Conservation (phyloP, 1,284 basidiomycete species). For the Cystodermella granulosa region DNA sequence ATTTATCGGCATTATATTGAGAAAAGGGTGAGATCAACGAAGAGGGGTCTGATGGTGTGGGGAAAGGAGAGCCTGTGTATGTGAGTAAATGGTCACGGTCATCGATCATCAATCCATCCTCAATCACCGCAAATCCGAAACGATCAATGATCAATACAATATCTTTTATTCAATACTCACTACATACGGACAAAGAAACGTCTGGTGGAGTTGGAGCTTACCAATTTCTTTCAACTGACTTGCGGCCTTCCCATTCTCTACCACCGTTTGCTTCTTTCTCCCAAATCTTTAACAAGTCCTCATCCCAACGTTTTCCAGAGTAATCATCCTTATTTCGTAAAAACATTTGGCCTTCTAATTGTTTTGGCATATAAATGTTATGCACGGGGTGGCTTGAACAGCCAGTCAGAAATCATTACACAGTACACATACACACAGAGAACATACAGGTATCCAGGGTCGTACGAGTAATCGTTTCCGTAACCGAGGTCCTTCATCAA, state of each 20-base stretch:
- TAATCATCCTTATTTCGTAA: slow-evolving; percentile 51
- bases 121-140: no score
- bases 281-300: slow-evolving; percentile 68
- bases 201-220: no score
- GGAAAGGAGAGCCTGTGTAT: no score
- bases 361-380: slow-evolving; percentile 56
- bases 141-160: no score
- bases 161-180: no score
- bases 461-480: slow-evolving; percentile 69
- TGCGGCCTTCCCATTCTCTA: slow-evolving; percentile 59
- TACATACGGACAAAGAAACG: no score
- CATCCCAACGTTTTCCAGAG: slow-evolving; percentile 66
- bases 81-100: no score
- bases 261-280: slow-evolving; percentile 63
- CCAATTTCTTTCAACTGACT: slow-evolving; percentile 1
- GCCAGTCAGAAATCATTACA: slow-evolving; percentile 2
- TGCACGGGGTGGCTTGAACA: slow-evolving; percentile 62
- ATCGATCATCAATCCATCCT: no score
- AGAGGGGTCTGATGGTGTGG: no score
- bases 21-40: no score
- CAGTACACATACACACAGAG: neutral
- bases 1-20: slow-evolving; percentile 1
- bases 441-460: slow-evolving; percentile 38
- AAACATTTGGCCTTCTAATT: slow-evolving; percentile 46
- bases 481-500: slow-evolving; percentile 82